phyloP scores from a whole-genome alignment of 176 grass and related monocot species.

The Carex pumila region DNA sequence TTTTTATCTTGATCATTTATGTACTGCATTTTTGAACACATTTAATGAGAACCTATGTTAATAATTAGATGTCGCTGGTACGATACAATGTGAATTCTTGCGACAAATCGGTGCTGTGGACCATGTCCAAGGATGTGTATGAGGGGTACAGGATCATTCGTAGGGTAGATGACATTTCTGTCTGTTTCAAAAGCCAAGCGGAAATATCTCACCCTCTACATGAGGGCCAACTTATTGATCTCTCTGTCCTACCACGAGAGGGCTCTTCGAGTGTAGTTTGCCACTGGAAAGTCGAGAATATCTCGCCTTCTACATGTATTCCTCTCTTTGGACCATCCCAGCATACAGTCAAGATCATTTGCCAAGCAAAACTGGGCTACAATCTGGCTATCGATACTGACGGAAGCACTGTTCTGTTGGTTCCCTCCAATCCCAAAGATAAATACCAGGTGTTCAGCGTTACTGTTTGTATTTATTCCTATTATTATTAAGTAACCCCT shows the following conservation, averaged over 20 bases:
- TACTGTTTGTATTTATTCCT: too few relatives aligned
- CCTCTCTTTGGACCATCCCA: not conserved
- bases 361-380: conserved; percentile 49
- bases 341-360: conserved; percentile 59
- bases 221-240: conserved; percentile 57
- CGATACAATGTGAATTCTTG: conserved; percentile 37
- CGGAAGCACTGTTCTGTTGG: conserved; percentile 29
- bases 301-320: not conserved
- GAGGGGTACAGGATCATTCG: conserved; percentile 65
- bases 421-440: conserved; percentile 35
- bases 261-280: too few relatives aligned
- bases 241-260: not conserved
- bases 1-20: too few relatives aligned
- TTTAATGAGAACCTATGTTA: not conserved
- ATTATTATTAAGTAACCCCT: too few relatives aligned
- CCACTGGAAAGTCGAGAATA: not conserved
- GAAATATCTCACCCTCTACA: not conserved
- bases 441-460: too few relatives aligned
- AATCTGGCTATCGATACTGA: conserved; percentile 49
- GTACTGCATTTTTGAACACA: too few relatives aligned
- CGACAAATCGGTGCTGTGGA: conserved; percentile 73
- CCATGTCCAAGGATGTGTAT: conserved; percentile 33
- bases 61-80: conserved; percentile 40
- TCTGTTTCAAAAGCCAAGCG: conserved; percentile 22
- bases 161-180: conserved; percentile 48